Evolutionary conservation across 164 flowering plant species (phyloP).

Genomic region (Cinnamomum micranthum): DNA sequence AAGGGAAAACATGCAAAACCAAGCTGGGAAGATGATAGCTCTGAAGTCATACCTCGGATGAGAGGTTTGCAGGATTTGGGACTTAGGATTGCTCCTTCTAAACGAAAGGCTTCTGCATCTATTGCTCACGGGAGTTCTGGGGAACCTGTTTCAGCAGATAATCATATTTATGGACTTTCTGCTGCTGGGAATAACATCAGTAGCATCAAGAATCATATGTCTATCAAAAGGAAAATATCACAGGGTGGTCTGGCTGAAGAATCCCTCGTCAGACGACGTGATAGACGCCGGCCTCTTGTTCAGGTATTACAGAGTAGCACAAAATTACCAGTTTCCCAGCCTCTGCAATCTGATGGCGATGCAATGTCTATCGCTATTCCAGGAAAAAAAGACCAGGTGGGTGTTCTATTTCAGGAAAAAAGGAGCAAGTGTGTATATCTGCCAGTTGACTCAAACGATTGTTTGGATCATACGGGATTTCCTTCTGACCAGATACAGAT

Average conservation of each 20-base stretch:
- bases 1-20: conserved; percentile 34
- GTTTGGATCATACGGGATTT: conserved; percentile 25
- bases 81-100: conserved; percentile 44
- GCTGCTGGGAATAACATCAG: conserved; percentile 17
- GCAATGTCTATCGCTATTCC: conserved; percentile 29
- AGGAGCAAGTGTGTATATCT: conserved; percentile 49
- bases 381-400: conserved; percentile 39
- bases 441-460: conserved; percentile 38
- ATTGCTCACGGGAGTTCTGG: conserved; percentile 27
- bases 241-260: conserved; percentile 25
- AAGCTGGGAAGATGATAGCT: conserved; percentile 42
- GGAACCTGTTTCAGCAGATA: conserved; percentile 20
- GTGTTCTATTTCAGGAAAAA: conserved; percentile 35
- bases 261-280: conserved; percentile 21
- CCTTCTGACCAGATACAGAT: conserved; percentile 32
- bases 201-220: conserved; percentile 29
- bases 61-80: conserved; percentile 82
- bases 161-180: conserved; percentile 18
- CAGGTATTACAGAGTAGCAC: conserved; percentile 43
- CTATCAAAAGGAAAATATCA: conserved; percentile 32
- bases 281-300: conserved; percentile 45
- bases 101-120: conserved; percentile 33
- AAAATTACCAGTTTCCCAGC: conserved; percentile 24
- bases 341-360: conserved; percentile 31
- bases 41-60: conserved; percentile 54